Evolutionary conservation across 2,329 filamentous ascomycete genomes (phyloP).

Genomic region (Talaromyces pinophilus): DNA sequence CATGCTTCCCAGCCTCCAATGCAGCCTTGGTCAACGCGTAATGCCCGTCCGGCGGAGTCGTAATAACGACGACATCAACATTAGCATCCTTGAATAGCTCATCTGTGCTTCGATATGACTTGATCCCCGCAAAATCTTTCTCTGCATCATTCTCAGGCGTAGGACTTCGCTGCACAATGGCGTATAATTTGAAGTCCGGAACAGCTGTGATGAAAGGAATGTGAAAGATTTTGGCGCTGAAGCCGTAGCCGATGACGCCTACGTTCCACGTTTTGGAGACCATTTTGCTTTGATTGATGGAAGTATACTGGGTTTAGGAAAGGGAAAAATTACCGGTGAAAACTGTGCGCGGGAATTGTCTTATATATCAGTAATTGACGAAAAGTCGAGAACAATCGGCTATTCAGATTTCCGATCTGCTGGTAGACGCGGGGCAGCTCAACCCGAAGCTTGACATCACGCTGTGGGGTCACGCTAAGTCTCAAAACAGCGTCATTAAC

Average conservation of each 20-base stretch:
- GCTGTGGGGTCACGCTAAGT: constrained; percentile 6
- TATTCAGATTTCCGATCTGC: background rate
- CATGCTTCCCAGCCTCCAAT: constrained; percentile 70
- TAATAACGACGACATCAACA: constrained; percentile 70
- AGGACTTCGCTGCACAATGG: constrained; percentile 74
- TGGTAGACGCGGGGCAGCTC: constrained; percentile 23
- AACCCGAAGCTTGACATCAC: constrained; percentile 19
- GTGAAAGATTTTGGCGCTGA: constrained; percentile 77
- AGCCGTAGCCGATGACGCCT: constrained; percentile 61
- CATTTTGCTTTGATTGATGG: constrained; percentile 33
- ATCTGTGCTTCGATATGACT: constrained; percentile 64
- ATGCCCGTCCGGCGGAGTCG: constrained; percentile 72
- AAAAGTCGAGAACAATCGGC: background rate
- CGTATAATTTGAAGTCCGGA: constrained; percentile 66
- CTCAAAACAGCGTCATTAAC: background rate
- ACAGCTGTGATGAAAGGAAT: constrained; percentile 73
- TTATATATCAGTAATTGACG: background rate
- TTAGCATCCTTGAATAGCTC: constrained; percentile 65
- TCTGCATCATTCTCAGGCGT: constrained; percentile 65
- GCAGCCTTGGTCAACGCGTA: constrained; percentile 65
- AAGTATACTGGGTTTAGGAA: background rate
- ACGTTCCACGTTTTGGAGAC: constrained; percentile 55
- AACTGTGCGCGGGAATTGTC: background rate
- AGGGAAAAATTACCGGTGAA: too few species aligned
- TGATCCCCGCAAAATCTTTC: constrained; percentile 65